Conservation (phyloP, 2,329 filamentous ascomycete species). For the Fusarium pininemorale region DNA sequence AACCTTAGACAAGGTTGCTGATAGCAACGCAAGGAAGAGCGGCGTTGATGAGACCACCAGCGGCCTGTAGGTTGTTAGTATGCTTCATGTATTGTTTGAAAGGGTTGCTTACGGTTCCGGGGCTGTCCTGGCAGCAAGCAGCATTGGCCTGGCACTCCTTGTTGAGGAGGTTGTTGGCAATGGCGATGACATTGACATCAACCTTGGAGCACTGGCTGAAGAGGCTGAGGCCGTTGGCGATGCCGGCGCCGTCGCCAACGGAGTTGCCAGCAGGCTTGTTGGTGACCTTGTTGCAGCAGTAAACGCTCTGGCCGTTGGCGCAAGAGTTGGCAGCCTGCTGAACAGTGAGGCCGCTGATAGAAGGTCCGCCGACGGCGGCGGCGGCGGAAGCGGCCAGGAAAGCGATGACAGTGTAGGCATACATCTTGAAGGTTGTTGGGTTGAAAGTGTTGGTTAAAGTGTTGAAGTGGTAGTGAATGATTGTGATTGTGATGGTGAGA, state of each 20-base stretch:
- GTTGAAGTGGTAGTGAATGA: neutral
- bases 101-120: neutral
- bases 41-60: neutral
- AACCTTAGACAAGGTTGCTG: conserved; percentile 1
- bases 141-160: neutral
- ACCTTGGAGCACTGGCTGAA: neutral
- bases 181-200: neutral
- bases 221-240: neutral
- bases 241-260: neutral
- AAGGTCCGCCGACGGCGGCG: neutral
- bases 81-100: no score
- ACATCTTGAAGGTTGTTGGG: neutral
- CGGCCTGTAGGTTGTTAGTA: neutral
- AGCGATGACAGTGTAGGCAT: neutral
- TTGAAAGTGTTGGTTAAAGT: neutral
- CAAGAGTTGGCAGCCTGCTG: neutral
- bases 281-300: neutral
- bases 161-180: neutral
- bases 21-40: neutral
- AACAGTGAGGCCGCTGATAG: neutral
- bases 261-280: neutral
- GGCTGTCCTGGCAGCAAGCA: conserved; percentile 10
- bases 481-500: neutral
- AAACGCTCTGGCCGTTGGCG: neutral
- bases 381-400: neutral